Percentiles rank a stretch among this genome's conserved stretches.
phyloP scores from a whole-genome alignment of 176 grass and related monocot genomes.

The Metroxylon sagu region DNA sequence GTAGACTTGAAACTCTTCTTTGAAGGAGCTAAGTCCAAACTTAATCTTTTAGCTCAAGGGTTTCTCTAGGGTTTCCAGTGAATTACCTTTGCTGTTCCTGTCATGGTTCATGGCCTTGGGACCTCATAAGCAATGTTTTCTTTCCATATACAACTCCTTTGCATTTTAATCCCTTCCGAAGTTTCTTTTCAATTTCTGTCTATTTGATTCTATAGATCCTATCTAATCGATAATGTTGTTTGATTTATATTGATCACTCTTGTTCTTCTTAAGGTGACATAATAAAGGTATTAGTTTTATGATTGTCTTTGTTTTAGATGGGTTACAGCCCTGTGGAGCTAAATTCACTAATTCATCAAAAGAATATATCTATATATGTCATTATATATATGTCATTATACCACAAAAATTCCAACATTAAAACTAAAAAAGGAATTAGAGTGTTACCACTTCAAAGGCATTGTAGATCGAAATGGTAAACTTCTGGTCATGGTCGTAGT shows the following conservation, averaged over 20 bases:
- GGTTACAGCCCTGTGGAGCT: no score
- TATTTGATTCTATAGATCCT: no score
- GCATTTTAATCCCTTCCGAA: slow-evolving; percentile 41
- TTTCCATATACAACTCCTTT: slow-evolving; percentile 26
- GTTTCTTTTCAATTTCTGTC: background rate
- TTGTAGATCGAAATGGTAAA: slow-evolving; percentile 56
- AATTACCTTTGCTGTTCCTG: slow-evolving; percentile 11
- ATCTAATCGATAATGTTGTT: no score
- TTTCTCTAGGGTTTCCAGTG: slow-evolving; percentile 17
- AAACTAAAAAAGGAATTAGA: slow-evolving; percentile 8
- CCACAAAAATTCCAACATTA: no score
- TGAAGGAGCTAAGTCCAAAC: slow-evolving; percentile 39
- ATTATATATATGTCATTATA: no score
- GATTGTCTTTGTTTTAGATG: no score
- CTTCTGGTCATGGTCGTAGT: slow-evolving; percentile 94
- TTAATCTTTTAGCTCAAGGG: slow-evolving; percentile 17
- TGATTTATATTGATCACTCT: no score
- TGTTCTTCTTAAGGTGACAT: no score
- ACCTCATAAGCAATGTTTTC: slow-evolving; percentile 11
- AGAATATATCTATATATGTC: no score
- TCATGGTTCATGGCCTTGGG: slow-evolving; percentile 14
- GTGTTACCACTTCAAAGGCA: slow-evolving; percentile 78
- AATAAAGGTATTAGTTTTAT: no score
- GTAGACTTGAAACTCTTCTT: slow-evolving; percentile 35
- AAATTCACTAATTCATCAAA: no score